Evolutionary conservation across 2,329 filamentous ascomycete genomes (phyloP).

Genomic region (Daldinia eschscholtzii): DNA sequence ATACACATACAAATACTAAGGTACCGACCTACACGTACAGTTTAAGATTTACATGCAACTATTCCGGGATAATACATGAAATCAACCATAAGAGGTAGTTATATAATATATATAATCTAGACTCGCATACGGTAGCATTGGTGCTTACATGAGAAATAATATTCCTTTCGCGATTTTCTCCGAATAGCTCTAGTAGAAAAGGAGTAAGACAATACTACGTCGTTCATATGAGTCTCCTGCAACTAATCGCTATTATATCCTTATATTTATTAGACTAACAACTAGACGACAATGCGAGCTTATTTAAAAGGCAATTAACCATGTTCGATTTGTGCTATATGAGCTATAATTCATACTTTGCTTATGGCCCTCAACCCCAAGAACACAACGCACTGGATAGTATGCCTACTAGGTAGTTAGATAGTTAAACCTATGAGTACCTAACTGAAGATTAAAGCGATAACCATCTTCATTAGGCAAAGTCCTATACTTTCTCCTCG

Average conservation of each 20-base stretch:
- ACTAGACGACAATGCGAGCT: neutral
- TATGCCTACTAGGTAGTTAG: no score
- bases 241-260: neutral
- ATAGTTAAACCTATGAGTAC: no score
- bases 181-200: slow-evolving; percentile 1
- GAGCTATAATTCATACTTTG: slow-evolving; percentile 6
- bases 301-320: neutral
- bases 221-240: neutral
- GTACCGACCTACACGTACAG: neutral
- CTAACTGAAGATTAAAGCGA: neutral
- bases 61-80: neutral
- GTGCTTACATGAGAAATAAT: neutral
- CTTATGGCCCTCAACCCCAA: neutral
- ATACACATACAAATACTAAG: neutral
- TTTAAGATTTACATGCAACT: neutral
- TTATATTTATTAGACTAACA: neutral
- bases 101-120: neutral
- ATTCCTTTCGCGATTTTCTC: no score
- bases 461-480: neutral
- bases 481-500: slow-evolving; percentile 24
- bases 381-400: neutral
- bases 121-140: no score
- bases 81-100: neutral
- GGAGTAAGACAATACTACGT: no score
- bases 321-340: neutral